Evolutionary conservation across 306 rosid species (phyloP), one percentile per base, ranked within the genome.

Genomic region (Arachis stenosperma): DNA sequence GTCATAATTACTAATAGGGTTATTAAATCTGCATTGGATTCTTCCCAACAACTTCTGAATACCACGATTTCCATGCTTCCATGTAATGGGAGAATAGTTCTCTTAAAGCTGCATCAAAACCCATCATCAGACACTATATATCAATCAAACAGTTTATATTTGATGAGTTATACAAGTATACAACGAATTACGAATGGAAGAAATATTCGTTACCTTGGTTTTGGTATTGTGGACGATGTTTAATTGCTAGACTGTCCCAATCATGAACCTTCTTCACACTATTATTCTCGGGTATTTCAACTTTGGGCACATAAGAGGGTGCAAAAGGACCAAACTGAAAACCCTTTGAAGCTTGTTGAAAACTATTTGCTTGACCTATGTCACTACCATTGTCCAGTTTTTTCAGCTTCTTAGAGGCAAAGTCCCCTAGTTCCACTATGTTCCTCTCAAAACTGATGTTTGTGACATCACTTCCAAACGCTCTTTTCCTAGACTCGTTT

Each of bases 21-120:
- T 83, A 94, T 82, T 82, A 78, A 81, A 79, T 76, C 70, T 81
- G 73, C 17, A 77, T 54, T 17, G 87, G 71, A 67, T 83, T 88
- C 85, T 89, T 88, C 50, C 82, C 92, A 40, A 89, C 85, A 22
- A 91, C 87, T 85, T 89, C 95, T 0, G 89, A 84, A 91, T 87
- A 85, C 97, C 97, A 91, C 52, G 90, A 81, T 64, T 80, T 85
- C 92, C 96, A 91, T 66, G 99, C 97, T 72, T 94, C 96, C 91
- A 81, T 79, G 82, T 89, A 94, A 84, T 94, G 97, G 13, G 94
- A 76, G 81, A 86, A 91, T 30, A 94, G 89, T 13, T 94, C 99
- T 81, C 67, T 89, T 83, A 93, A 69, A 54, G 90, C 98, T 90
- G 89, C 83, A 79, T 67, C 48, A 68, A 17, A 70, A 65, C 11